Conservation (phyloP, 1,139 yeast species). For the Yarrowia galli region DNA sequence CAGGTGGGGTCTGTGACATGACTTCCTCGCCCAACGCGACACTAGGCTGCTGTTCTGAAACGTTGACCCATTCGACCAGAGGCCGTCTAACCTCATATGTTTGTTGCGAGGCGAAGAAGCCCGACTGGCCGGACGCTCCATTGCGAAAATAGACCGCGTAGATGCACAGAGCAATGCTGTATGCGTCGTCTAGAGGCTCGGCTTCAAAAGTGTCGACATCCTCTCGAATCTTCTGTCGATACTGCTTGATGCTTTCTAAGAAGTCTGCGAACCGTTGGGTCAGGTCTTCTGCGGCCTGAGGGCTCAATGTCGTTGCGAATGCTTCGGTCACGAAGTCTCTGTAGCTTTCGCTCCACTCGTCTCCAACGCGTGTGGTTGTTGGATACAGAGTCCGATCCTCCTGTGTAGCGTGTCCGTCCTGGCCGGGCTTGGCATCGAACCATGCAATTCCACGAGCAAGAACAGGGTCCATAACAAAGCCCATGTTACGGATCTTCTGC, state of each 20-base stretch:
- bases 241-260: slow-evolving; percentile 40
- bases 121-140: slow-evolving; percentile 23
- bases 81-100: slow-evolving; percentile 42
- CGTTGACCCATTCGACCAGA: slow-evolving; percentile 45
- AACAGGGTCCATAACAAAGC: slow-evolving; percentile 55
- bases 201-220: background rate
- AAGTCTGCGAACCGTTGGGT: slow-evolving; percentile 25
- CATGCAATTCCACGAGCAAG: slow-evolving; percentile 54
- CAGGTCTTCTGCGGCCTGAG: slow-evolving; percentile 1
- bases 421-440: slow-evolving; percentile 48
- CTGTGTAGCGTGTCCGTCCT: slow-evolving; percentile 43
- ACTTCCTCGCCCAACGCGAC: slow-evolving; percentile 43
- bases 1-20: slow-evolving; percentile 56
- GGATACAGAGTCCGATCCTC: slow-evolving; percentile 50
- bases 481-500: slow-evolving; percentile 52
- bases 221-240: slow-evolving; percentile 10
- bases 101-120: slow-evolving; percentile 14
- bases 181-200: slow-evolving; percentile 43
- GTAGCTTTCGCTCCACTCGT: slow-evolving; percentile 52
- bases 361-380: slow-evolving; percentile 54
- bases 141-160: slow-evolving; percentile 43
- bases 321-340: slow-evolving; percentile 52
- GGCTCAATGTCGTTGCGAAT: slow-evolving; percentile 43
- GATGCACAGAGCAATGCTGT: slow-evolving; percentile 44
- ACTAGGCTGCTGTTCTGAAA: slow-evolving; percentile 43